Conservation (phyloP, 345 rosid species). For the Eucalyptus pauciflora region DNA sequence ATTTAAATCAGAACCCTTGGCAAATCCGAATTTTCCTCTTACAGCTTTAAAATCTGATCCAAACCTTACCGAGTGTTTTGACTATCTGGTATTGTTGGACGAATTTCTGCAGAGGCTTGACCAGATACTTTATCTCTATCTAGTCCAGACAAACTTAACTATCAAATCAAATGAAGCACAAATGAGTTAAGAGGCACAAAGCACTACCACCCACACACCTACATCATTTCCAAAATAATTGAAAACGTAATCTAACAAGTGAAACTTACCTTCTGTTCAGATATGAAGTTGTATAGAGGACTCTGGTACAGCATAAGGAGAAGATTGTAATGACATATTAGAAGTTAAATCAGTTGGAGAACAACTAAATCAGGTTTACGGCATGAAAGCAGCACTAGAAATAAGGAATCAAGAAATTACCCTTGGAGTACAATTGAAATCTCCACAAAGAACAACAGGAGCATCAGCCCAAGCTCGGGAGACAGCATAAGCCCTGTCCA, state of each 20-base stretch:
- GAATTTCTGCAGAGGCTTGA: constrained; percentile 66
- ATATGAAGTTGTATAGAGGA: constrained; percentile 82
- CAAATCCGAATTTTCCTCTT: not conserved
- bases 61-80: constrained; percentile 24
- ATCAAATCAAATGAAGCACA: not conserved
- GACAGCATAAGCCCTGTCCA: constrained; percentile 66
- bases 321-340: not conserved
- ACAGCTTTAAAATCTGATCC: not conserved
- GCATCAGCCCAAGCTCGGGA: constrained; percentile 78
- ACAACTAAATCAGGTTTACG: not conserved
- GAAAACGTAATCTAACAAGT: not conserved
- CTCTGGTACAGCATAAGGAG: constrained; percentile 40
- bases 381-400: not conserved
- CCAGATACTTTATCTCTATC: constrained; percentile 87
- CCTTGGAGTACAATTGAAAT: constrained; percentile 93
- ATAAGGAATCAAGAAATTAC: constrained; percentile 13
- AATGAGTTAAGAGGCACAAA: not conserved
- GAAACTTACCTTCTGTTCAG: constrained; percentile 61
- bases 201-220: not conserved
- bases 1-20: not conserved
- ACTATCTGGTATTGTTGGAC: constrained; percentile 13
- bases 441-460: constrained; percentile 92
- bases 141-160: constrained; percentile 65
- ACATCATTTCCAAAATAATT: not conserved
- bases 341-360: not conserved